Evolutionary conservation across 140 eudicot genomes (phyloP).

Genomic region (Cichorium intybus): DNA sequence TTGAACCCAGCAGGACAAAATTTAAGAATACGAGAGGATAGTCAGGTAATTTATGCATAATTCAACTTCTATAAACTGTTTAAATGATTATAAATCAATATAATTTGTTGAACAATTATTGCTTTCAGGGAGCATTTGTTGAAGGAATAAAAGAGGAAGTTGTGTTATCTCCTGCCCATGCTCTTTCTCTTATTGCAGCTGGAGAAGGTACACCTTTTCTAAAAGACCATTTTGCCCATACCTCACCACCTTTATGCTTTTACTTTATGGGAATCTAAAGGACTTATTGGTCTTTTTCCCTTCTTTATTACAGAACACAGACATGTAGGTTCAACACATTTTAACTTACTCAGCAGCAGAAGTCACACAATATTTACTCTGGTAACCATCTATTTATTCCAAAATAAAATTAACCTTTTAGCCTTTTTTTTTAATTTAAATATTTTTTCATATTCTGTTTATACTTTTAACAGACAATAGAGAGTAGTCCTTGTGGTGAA

Average conservation of each 20-base stretch:
- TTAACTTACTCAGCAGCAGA: constrained; percentile 91
- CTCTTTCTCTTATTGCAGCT: constrained; percentile 94
- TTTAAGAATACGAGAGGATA: constrained; percentile 84
- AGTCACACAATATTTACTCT: constrained; percentile 97
- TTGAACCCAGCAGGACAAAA: constrained; percentile 97
- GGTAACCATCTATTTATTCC: constrained; percentile 43
- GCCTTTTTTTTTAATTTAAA: neutral
- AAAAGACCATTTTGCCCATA: constrained; percentile 3
- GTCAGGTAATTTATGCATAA: constrained; percentile 55
- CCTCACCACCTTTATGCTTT: constrained; percentile 12
- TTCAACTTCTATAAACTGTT: neutral
- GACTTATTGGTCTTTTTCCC: constrained; percentile 6
- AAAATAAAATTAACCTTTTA: neutral
- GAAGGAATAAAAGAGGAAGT: constrained; percentile 99
- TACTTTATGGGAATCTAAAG: constrained; percentile 2
- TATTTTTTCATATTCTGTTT: neutral
- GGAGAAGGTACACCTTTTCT: constrained; percentile 72
- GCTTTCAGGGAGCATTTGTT: constrained; percentile 80
- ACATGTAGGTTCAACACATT: constrained; percentile 94
- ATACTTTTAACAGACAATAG: constrained; percentile 61
- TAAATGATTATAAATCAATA: neutral
- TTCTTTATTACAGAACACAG: constrained; percentile 72
- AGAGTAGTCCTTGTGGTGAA: constrained; percentile 93
- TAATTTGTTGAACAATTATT: constrained; percentile 21
- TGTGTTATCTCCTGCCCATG: constrained; percentile 95